phyloP scores from a whole-genome alignment of 2,329 filamentous ascomycete species.

The Dendrostoma leiphaemia region DNA sequence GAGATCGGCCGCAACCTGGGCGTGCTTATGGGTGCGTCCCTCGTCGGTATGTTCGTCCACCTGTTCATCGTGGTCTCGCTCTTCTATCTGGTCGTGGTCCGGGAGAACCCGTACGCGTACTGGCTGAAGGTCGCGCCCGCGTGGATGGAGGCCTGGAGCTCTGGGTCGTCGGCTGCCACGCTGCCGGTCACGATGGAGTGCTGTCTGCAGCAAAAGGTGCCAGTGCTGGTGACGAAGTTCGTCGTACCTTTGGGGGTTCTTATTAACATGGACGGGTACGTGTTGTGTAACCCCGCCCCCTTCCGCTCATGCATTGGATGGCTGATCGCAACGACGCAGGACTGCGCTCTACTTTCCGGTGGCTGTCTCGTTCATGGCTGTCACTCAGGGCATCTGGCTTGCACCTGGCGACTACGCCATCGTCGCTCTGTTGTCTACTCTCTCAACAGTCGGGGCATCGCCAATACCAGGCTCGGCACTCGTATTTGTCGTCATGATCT shows the following conservation, averaged over 20 bases:
- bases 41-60: constrained; percentile 46
- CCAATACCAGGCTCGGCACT: constrained; percentile 52
- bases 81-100: constrained; percentile 38
- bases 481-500: constrained; percentile 52
- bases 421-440: constrained; percentile 45
- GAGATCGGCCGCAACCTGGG: constrained; percentile 49
- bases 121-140: constrained; percentile 48
- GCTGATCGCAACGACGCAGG: constrained; percentile 21
- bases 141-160: constrained; percentile 55
- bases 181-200: constrained; percentile 47
- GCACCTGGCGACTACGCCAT: constrained; percentile 45
- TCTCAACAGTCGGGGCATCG: constrained; percentile 52
- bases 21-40: constrained; percentile 44
- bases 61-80: constrained; percentile 44
- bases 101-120: constrained; percentile 45
- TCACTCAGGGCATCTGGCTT: constrained; percentile 45
- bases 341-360: constrained; percentile 56
- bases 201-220: constrained; percentile 37
- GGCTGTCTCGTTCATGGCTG: constrained; percentile 50
- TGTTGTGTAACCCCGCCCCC: constrained; percentile 1
- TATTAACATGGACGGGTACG: constrained; percentile 48
- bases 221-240: constrained; percentile 44
- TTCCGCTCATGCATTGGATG: constrained; percentile 12
- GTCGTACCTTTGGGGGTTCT: constrained; percentile 45
- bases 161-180: constrained; percentile 51